phyloP scores from a whole-genome alignment of 1,139 yeast genomes.

The Hansenula anomala region DNA sequence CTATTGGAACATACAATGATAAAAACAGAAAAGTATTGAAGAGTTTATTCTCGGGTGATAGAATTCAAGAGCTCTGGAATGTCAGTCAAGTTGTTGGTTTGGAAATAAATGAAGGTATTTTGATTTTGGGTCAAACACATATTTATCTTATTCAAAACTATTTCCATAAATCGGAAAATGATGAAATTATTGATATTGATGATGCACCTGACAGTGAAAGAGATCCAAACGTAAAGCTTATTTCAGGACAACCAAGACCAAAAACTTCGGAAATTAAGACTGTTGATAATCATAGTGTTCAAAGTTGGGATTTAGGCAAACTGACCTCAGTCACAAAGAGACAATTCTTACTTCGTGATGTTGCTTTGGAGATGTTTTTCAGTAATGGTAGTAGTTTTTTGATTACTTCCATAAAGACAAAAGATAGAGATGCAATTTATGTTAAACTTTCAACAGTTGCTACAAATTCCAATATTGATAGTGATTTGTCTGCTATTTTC shows the following conservation, averaged over 20 bases:
- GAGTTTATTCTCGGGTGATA: slow-evolving; percentile 66
- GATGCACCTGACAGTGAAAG: slow-evolving; percentile 58
- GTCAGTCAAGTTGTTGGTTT: slow-evolving; percentile 70
- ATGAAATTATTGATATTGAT: slow-evolving; percentile 61
- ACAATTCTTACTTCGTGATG: slow-evolving; percentile 70
- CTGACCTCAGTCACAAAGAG: slow-evolving; percentile 64
- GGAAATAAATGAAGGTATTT: slow-evolving; percentile 65
- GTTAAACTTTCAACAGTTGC: slow-evolving; percentile 41
- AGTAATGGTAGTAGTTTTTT: slow-evolving; percentile 65
- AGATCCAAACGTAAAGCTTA: slow-evolving; percentile 62
- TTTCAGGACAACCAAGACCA: slow-evolving; percentile 33
- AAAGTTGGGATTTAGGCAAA: slow-evolving; percentile 51
- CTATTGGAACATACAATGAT: slow-evolving; percentile 44
- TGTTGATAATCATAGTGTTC: slow-evolving; percentile 38
- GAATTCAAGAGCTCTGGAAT: slow-evolving; percentile 66
- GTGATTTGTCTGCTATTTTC: slow-evolving; percentile 48
- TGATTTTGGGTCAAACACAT: slow-evolving; percentile 61
- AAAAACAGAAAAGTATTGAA: slow-evolving; percentile 69
- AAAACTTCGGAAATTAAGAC: slow-evolving; percentile 23
- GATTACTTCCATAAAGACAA: slow-evolving; percentile 48
- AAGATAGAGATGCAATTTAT: slow-evolving; percentile 53
- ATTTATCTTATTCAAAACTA: slow-evolving; percentile 67
- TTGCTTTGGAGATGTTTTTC: slow-evolving; percentile 73
- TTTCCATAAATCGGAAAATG: slow-evolving; percentile 47
- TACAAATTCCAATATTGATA: slow-evolving; percentile 39